Conservation (phyloP, 2,329 filamentous ascomycete genomes). For the Stenocarpella maydis region DNA sequence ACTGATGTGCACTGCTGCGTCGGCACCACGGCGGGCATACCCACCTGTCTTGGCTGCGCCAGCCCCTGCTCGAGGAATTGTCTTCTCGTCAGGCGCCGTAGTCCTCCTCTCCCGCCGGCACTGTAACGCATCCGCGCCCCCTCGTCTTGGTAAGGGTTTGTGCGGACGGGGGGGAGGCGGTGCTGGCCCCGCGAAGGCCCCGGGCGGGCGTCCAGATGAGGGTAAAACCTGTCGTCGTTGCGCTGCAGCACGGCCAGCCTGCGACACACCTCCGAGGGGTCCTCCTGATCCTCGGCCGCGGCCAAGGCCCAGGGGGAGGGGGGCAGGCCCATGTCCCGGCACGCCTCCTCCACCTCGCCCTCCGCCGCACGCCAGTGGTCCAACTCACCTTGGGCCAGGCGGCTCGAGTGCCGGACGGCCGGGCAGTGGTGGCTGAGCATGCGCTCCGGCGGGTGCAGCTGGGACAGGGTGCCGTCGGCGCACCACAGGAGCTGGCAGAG, state of each 20-base stretch:
- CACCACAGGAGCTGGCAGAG: not conserved
- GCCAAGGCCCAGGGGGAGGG: accelerated
- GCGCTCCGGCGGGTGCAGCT: not conserved
- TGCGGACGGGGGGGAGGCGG: not conserved
- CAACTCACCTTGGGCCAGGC: not conserved
- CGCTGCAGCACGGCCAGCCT: not conserved
- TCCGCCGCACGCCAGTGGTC: not conserved
- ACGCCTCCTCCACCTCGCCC: no score
- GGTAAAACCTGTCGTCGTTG: not conserved
- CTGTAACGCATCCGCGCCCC: not conserved
- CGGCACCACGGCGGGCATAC: no score
- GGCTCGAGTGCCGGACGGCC: not conserved
- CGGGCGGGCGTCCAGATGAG: not conserved
- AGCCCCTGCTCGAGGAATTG: not conserved
- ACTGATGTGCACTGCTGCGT: not conserved
- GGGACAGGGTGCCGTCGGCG: not conserved
- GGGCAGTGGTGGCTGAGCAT: not conserved
- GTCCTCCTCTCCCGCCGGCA: not conserved
- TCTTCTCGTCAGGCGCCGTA: not conserved
- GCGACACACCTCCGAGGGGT: no score
- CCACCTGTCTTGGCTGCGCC: not conserved
- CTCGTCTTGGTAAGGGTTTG: not conserved
- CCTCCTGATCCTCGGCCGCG: not conserved
- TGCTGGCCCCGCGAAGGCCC: not conserved
- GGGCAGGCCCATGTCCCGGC: not conserved